Evolutionary conservation across 1,139 yeast genomes (phyloP), one percentile per base, ranked within the genome.

Genomic region (Sugiyamaella sp.): DNA sequence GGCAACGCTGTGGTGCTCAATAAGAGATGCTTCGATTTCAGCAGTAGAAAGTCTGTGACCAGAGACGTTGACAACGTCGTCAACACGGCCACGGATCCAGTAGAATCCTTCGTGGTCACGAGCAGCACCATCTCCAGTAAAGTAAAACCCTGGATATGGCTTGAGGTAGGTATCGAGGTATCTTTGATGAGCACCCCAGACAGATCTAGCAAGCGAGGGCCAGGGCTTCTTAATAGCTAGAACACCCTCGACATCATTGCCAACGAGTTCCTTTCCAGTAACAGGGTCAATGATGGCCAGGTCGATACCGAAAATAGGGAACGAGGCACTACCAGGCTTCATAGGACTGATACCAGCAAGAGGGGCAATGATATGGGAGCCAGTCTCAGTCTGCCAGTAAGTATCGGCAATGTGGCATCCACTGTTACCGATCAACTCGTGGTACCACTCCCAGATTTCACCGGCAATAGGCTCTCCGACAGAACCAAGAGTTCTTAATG

Each of bases 91-190:
- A 73, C 96, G 82, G 68, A 91, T 90, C 97, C 97, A 91, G 78
- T 89, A 89, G 80, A 85, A 91, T 52, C 98, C 97, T 68, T 91
- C 97, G 67, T 87, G 85, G 72, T 91, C 98, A 74, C 97, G 85
- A 56, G 96, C 97, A 50, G 97, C 98, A 74, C 98, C 98, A 72
- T 91, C 99, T 69, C 99, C 99, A 16, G 97, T 90, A 79, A 91
- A 93, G 77, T 91, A 91, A 76, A 80, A 86, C 52, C 97, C 97
- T 58, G 96, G 96, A 78, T 91, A 91, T 57, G 97, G 97, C 66
- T 86, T 86, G 74, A 91, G 78, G 75, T 91, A 91, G 54, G 98
- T 93, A 66, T 91, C 97, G 77, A 89, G 76, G 76, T 82, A 91
- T 72, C 96, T 85, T 61, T 79, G 76, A 74, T 91, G 97, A 75